Percentiles rank a stretch among this genome's conserved stretches.
These are phyloP conservation scores for Bocquillonia castaneifolia DNA, from an alignment of 441 rosid genomes.

Conservation along the genomic window DNA sequence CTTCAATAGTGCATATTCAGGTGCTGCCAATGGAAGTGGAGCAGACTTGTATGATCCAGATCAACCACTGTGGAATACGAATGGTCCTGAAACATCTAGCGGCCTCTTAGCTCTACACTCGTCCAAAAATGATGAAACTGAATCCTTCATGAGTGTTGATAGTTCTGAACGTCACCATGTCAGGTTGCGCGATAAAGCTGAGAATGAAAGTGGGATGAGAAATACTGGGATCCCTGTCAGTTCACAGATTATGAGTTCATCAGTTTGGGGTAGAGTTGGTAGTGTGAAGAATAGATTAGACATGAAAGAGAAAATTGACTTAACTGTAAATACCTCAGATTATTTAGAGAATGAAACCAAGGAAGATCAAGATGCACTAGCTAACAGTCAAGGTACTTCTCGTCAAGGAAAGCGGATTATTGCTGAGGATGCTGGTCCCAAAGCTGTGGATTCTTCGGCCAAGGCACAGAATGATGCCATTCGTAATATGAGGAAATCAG, in stretches of 20 bases:
- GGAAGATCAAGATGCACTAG: constrained; percentile 40
- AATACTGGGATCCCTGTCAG: constrained; percentile 30
- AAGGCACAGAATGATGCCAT: constrained; percentile 39
- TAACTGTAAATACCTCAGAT: constrained; percentile 36
- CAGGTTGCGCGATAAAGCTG: constrained; percentile 34
- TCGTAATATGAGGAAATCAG: constrained; percentile 48
- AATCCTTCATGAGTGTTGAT: constrained; percentile 45
- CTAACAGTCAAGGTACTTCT: constrained; percentile 34
- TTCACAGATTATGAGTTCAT: constrained; percentile 42
- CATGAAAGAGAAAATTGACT: constrained; percentile 53
- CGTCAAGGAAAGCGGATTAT: constrained; percentile 47
- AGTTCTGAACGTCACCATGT: constrained; percentile 38
- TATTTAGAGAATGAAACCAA: constrained; percentile 48
- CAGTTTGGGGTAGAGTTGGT: constrained; percentile 82
- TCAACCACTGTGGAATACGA: constrained; percentile 92
- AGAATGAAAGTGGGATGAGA: constrained; percentile 39
- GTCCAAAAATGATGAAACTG: constrained; percentile 52
- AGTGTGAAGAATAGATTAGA: constrained; percentile 44
- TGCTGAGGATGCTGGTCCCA: constrained; percentile 43
- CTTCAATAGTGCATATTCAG: constrained; percentile 52
- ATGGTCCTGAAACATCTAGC: constrained; percentile 64
- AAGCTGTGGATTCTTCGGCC: constrained; percentile 38
- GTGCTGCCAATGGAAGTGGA: constrained; percentile 44
- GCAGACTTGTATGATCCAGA: constrained; percentile 97
- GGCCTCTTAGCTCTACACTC: constrained; percentile 47